Base-by-base conservation (phyloP, 257 asterid species). In the Solanum rostratum region DNA sequence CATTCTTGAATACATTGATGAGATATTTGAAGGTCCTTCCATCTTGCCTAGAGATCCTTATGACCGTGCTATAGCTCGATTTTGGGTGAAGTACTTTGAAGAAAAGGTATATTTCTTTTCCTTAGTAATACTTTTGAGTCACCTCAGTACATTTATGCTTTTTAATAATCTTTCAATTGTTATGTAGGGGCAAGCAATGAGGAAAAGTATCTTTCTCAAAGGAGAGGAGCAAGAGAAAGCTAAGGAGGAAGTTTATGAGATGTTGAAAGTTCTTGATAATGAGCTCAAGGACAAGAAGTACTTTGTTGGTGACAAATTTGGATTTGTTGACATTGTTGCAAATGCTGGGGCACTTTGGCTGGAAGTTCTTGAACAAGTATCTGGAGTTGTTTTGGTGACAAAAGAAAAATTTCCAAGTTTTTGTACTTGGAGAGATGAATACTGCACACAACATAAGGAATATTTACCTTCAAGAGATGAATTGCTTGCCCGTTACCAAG, bases 151-250 rank as follows among this genome's bases (percentile, higher is more conserved):
- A 33, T 33, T 33, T 33, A 33, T 33, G 39, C 39, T 33, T 33
- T 33, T 33, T 33, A 33, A 4, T 33, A 33, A 0, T 3, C 39
- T 33, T 33, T 33, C 39, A 33, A 15, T 65, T 74, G 41, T 45
- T 74, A 11, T 29, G 8, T n/a, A 24, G 59, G n/a, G 20, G 11
- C 5, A 18, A 15, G 7, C 65, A 57, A 20, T 43, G 50, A 5
- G 6, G 33, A 27, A 57, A 10, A 9, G 50, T 57, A 16, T 79
- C 54, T 84, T 52, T 10, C 2, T 12, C 3, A 50, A 14, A 41
- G 86, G 73, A 54, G 86, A 57, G 49, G 86, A 71, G 49, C 63
- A 43, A 15, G 78, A 73, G 76, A 84, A 57, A 80, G 83, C 18
- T 24, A 78, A 78, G 71, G 84, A 49, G 45, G 79, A 78, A 78